phyloP scores from a whole-genome alignment of 2,329 filamentous ascomycete genomes.

The Penicillium sp. region DNA sequence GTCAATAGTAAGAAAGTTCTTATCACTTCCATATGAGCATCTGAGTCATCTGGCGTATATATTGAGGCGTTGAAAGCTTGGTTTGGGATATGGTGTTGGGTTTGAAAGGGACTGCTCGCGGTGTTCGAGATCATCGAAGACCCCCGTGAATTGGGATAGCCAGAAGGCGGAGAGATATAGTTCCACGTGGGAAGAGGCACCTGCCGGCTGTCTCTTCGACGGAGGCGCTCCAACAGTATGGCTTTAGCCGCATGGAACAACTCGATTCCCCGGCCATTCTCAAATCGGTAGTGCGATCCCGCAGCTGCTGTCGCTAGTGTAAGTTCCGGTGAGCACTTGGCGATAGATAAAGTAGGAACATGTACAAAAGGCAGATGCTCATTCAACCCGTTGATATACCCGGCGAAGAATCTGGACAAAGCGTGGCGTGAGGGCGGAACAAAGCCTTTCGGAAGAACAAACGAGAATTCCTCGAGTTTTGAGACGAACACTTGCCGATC shows the following conservation, averaged over 20 bases:
- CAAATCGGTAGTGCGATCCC: constrained; percentile 50
- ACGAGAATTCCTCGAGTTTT: constrained; percentile 48
- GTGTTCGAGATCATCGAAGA: constrained; percentile 45
- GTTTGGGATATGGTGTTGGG: constrained; percentile 29
- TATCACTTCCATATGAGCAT: constrained; percentile 52
- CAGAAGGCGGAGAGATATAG: constrained; percentile 37
- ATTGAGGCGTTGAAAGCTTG: constrained; percentile 34
- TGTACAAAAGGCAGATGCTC: constrained; percentile 55
- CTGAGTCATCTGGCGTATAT: constrained; percentile 42
- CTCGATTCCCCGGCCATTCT: constrained; percentile 53
- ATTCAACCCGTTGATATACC: constrained; percentile 53
- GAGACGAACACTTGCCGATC: constrained; percentile 47
- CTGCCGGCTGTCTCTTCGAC: constrained; percentile 50
- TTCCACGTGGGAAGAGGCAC: constrained; percentile 44
- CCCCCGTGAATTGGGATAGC: constrained; percentile 41
- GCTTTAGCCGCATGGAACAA: constrained; percentile 59
- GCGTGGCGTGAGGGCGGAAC: constrained; percentile 51
- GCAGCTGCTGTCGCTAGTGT: constrained; percentile 54
- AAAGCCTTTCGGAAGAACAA: constrained; percentile 48
- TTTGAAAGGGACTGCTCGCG: constrained; percentile 46
- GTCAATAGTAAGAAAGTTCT: constrained; percentile 55
- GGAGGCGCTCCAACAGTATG: constrained; percentile 54
- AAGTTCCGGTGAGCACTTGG: constrained; percentile 49
- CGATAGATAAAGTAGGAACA: constrained; percentile 48
- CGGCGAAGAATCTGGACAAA: constrained; percentile 51